Evolutionary conservation across 1,139 yeast species (phyloP), one percentile per base, ranked within the genome.

Genomic region (Ashbya aceris): DNA sequence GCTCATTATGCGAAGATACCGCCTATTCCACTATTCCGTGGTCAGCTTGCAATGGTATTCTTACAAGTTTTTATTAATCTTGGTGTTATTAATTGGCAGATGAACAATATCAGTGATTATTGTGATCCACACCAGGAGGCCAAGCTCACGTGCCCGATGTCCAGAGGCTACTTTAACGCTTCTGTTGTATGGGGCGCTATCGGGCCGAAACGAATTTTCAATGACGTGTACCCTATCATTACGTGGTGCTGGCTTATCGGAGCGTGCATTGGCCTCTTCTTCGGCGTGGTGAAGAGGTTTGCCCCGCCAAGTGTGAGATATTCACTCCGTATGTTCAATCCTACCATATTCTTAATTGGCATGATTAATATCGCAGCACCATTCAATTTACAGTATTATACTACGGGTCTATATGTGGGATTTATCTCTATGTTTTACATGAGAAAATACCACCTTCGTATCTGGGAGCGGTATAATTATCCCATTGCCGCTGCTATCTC

Each of bases 391-490:
- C n/a, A n/a, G 8, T 75, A 71, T 50, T 77, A 77, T 57, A 70
- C 76, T 13, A 73, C 74, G 26, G 79, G 79, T 17, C 56, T 74
- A 40, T 68, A 71, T 45, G 55, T 72, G 26, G 67, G 76, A 8
- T 69, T 62, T 44, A 50, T 65, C 27, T 79, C 79, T 64, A 78
- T 76, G 76, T 67, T 68, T 53, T 62, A 67, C 55, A 62, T 77
- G 51, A 74, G 70, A 49, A 68, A 63, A 49, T 67, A 73, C 47
- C 74, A 70, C 52, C 51, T 66, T 14, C 61, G 68, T 20, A 74
- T 82, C 80, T 78, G 82, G 79, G 78, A 74, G 46, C 76, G 74
- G 58, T 80, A 78, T 61, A 77, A 75, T 53, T 80, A 79, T 55
- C 70, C 79, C 8, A 61, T 79, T 31, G 68, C 79, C 12, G 69